These are phyloP conservation scores for Fusarium lateritium DNA, from an alignment of 2,329 filamentous ascomycete species.

Conservation along the genomic window DNA sequence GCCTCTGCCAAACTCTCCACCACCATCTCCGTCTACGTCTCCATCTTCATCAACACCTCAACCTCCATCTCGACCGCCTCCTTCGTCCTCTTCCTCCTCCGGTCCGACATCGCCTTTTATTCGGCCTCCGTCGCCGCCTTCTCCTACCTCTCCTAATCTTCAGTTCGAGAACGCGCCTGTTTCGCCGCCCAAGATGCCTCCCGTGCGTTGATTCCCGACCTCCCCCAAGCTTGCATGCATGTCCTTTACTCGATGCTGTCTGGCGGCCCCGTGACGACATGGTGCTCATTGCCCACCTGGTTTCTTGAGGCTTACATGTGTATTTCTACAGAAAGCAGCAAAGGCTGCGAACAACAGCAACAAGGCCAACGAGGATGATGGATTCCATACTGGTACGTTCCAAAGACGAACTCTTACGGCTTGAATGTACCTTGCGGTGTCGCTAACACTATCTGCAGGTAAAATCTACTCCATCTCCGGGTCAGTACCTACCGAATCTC, in stretches of 20 bases:
- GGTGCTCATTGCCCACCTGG: constrained; percentile 28
- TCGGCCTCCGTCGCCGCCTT: constrained; percentile 51
- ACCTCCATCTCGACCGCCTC: constrained; percentile 52
- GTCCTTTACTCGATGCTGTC: constrained; percentile 21
- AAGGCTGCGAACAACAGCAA: constrained; percentile 50
- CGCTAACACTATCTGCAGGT: constrained; percentile 59
- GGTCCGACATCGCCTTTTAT: constrained; percentile 51
- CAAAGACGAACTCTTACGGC: constrained; percentile 4
- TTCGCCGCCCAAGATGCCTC: constrained; percentile 66
- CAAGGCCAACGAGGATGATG: constrained; percentile 56
- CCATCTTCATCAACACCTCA: constrained; percentile 40
- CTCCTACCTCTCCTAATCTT: constrained; percentile 47
- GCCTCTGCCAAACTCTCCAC: constrained; percentile 60
- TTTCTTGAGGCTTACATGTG: constrained; percentile 37
- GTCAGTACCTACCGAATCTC: constrained; percentile 58
- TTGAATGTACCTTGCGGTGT: constrained; percentile 35
- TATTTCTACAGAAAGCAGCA: constrained; percentile 40
- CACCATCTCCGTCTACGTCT: constrained; percentile 54
- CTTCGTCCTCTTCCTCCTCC: constrained; percentile 51
- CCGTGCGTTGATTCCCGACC: constrained; percentile 62
- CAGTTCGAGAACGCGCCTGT: constrained; percentile 47
- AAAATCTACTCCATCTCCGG: constrained; percentile 76
- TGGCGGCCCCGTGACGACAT: constrained; percentile 35
- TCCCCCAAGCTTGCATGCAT: constrained; percentile 27
- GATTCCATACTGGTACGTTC: constrained; percentile 57